Conservation (phyloP, 768 basidiomycete species). For the Amanita thiersii region DNA sequence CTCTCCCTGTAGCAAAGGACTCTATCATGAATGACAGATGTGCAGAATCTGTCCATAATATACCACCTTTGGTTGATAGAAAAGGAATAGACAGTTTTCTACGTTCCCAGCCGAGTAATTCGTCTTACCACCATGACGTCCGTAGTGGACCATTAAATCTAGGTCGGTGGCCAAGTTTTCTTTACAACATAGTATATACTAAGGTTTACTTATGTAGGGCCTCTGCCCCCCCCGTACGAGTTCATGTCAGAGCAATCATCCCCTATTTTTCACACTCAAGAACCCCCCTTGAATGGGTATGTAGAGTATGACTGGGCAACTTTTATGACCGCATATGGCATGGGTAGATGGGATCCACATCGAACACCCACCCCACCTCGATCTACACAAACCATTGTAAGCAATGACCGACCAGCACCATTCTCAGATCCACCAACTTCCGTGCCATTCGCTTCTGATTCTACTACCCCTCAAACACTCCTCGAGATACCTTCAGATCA, state of each 20-base stretch:
- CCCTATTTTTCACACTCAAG: neutral
- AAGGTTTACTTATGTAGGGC: conserved; percentile 8
- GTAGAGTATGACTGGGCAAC: conserved; percentile 57
- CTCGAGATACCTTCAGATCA: conserved; percentile 1
- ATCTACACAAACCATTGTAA: conserved; percentile 13
- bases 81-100: neutral
- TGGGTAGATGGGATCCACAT: conserved; percentile 76
- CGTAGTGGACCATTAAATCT: conserved; percentile 6
- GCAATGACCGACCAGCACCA: conserved; percentile 17
- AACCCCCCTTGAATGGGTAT: conserved; percentile 8
- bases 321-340: conserved; percentile 70
- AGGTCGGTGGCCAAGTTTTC: conserved; percentile 14
- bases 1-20: conserved; percentile 18
- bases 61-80: neutral
- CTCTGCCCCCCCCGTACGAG: conserved; percentile 15
- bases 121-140: neutral
- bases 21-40: neutral
- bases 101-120: neutral
- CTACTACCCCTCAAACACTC: neutral
- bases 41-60: neutral
- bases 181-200: neutral
- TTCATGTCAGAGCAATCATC: conserved; percentile 6
- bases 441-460: neutral
- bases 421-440: conserved; percentile 17
- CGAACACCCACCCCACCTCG: conserved; percentile 54